These are phyloP conservation scores for Suillus occidentalis DNA, from an alignment of 768 basidiomycete genomes.

Conservation along the genomic window DNA sequence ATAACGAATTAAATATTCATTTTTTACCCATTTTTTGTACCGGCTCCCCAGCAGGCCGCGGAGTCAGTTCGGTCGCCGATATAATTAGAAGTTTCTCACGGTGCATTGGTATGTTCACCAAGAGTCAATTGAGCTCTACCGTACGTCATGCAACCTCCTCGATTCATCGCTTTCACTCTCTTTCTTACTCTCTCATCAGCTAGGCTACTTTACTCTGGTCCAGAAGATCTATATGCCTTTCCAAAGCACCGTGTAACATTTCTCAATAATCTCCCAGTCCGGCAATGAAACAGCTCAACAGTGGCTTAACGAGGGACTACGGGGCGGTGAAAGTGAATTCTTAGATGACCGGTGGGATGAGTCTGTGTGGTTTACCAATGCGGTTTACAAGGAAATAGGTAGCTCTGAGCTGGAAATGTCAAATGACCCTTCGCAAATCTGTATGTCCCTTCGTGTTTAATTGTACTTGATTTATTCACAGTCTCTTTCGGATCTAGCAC, in stretches of 20 bases:
- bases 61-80: conserved; percentile 36
- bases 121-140: conserved; percentile 1
- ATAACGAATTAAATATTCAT: no score
- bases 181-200: conserved; percentile 23
- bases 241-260: conserved; percentile 82
- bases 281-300: conserved; percentile 69
- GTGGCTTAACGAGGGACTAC: conserved; percentile 73
- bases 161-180: conserved; percentile 17
- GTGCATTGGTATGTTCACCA: conserved; percentile 14
- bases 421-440: conserved; percentile 27
- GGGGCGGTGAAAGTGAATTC: conserved; percentile 76
- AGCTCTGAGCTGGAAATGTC: conserved; percentile 42
- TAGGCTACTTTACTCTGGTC: conserved; percentile 62
- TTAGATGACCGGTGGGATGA: conserved; percentile 61
- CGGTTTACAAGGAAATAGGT: conserved; percentile 59
- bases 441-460: conserved; percentile 34
- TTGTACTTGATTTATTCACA: conserved; percentile 19
- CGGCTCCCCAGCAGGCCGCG: conserved; percentile 23
- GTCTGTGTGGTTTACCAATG: conserved; percentile 36
- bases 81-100: conserved; percentile 28
- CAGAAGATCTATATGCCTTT: conserved; percentile 78
- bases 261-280: conserved; percentile 74
- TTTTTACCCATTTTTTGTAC: no score
- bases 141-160: conserved; percentile 14
- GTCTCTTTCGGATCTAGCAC: conserved; percentile 16